These are phyloP conservation scores for Xylaria bambusicola DNA, from an alignment of 495 filamentous ascomycete species.

Conservation along the genomic window DNA sequence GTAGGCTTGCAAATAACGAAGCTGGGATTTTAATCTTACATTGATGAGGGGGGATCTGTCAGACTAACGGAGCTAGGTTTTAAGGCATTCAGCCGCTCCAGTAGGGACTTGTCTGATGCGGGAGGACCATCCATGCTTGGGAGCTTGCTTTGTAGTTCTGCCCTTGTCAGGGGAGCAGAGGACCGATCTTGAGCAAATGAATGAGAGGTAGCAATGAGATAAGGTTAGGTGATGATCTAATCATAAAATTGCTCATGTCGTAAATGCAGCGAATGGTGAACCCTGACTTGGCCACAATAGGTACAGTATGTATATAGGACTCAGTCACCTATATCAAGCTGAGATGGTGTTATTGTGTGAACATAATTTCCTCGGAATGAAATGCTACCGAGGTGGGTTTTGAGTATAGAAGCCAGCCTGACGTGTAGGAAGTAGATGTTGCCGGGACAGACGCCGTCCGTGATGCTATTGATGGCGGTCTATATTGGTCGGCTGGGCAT, in stretches of 20 bases:
- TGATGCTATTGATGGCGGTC: no score
- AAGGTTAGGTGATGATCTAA: background rate
- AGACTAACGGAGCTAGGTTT: conserved; percentile 42
- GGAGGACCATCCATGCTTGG: conserved; percentile 59
- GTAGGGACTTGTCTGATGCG: conserved; percentile 82
- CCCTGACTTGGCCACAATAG: background rate
- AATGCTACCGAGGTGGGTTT: no score
- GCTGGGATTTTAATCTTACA: conserved; percentile 29
- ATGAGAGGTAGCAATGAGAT: background rate
- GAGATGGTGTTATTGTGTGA: no score
- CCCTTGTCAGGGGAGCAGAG: background rate
- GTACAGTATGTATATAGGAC: no score
- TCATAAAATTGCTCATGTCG: background rate
- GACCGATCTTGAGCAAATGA: background rate
- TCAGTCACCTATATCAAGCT: no score
- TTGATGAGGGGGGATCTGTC: conserved; percentile 26
- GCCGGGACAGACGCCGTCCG: no score
- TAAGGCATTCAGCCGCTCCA: conserved; percentile 82
- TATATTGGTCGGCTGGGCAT: no score
- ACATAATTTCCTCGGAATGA: background rate
- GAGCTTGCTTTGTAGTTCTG: background rate
- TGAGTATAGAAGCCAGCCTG: no score
- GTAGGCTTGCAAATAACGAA: background rate
- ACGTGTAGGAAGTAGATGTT: no score
- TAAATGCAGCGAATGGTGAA: background rate